Evolutionary conservation across 139 green algal genomes (phyloP).

Genomic region (Picochlorum sp.): DNA sequence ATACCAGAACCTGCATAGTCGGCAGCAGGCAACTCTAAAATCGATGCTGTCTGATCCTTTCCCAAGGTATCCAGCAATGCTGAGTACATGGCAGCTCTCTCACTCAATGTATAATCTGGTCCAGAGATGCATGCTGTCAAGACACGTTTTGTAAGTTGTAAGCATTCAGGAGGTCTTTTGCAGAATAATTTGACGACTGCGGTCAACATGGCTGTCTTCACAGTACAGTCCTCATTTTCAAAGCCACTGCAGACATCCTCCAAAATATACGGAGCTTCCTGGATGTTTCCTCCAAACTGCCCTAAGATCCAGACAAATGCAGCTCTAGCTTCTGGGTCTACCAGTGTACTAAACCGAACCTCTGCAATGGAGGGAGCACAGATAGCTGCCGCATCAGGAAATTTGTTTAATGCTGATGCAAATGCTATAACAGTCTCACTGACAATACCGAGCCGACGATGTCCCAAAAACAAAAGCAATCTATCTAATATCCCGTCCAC

Average conservation of each 20-base stretch:
- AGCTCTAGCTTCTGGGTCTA: constrained; percentile 59
- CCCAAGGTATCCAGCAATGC: constrained; percentile 9
- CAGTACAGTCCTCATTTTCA: constrained; percentile 32
- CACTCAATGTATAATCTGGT: constrained; percentile 71
- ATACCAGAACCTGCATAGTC: constrained; percentile 23
- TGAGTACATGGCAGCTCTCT: constrained; percentile 87
- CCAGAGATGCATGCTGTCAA: constrained; percentile 56
- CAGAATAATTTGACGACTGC: constrained; percentile 84
- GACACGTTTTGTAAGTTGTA: constrained; percentile 42
- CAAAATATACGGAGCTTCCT: constrained; percentile 83
- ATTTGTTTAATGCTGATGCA: constrained; percentile 71
- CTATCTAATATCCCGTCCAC: constrained; percentile 82
- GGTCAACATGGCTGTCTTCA: constrained; percentile 74
- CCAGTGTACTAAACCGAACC: constrained; percentile 30
- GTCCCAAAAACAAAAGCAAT: constrained; percentile 84
- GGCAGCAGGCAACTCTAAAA: constrained; percentile 37
- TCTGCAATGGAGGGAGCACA: constrained; percentile 32
- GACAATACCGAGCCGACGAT: constrained; percentile 37
- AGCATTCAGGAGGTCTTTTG: constrained; percentile 71
- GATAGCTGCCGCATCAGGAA: constrained; percentile 58
- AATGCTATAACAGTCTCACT: constrained; percentile 59
- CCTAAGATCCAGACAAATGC: constrained; percentile 89
- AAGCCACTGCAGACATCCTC: constrained; percentile 63
- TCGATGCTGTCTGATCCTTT: constrained; percentile 27
- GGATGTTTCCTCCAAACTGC: constrained; percentile 67